Evolutionary conservation across 495 filamentous ascomycete species (phyloP), one percentile per base, ranked within the genome.

Genomic region (Oleoguttula mirabilis): DNA sequence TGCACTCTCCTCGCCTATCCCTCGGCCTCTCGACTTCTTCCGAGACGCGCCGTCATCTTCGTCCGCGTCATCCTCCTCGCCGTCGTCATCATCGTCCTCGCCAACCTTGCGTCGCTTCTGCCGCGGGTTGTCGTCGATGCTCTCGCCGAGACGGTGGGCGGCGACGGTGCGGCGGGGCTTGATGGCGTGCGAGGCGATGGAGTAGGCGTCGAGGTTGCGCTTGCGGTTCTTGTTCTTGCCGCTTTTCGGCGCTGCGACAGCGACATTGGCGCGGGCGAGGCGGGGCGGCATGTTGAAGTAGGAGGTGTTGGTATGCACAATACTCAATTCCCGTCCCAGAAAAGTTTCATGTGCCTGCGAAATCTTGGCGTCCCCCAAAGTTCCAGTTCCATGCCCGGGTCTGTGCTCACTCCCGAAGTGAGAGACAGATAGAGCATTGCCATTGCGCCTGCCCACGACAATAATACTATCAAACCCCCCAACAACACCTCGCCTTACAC

Each of bases 151-250:
- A 22, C 80, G 72, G 52, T 69, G 66, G 39, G 67, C 62, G 15
- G 79, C 60, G 46, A 71, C 71, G 3, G 63, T 35, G 22, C 62
- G 67, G 2, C 64, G 64, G 2, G 70, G 68, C 41, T 65, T 66
- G 41, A 82, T 62, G 12, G 24, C 20, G 31, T 75, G 67, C 28
- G 77, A 75, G 25, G 90, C 90, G 54, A 90, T 83, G 28, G 88
- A 69, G 49, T 93, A 81, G 23, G 90, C 90, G 57, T 95, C 76
- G 25, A 92, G 69, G 4, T 74, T 75, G 38, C 78, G 79, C 40
- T 66, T 67, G 36, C 66, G 56, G 23, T 55, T 51, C 22, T 57
- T 57, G 27, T 59, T 57, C 21, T 47, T 48, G 12, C 35, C 50
- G 14, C 8, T 48, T 17, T 24, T 52, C 36, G 20, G 47, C 2